These are phyloP conservation scores for Xylogone sp. DNA, from an alignment of 2,329 filamentous ascomycete genomes.

Conservation along the genomic window DNA sequence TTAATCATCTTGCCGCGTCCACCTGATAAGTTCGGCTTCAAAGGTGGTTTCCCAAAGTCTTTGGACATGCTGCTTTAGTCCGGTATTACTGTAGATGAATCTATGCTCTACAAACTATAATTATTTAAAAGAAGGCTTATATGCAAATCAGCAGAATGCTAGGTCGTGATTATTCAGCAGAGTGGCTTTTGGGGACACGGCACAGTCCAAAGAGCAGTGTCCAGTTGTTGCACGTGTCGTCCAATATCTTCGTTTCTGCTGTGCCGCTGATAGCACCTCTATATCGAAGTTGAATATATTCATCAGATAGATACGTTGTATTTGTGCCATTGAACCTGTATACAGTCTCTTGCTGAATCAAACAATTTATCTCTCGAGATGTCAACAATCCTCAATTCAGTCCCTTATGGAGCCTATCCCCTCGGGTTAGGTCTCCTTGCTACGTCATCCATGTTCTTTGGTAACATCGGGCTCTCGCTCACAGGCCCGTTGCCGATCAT, in stretches of 20 bases:
- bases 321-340: neutral
- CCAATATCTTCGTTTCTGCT: neutral
- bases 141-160: too few species aligned
- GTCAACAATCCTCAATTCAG: neutral
- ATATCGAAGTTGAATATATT: neutral
- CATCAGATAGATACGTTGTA: neutral
- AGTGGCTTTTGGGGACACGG: too few species aligned
- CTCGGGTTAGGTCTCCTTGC: neutral
- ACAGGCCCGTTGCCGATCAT: neutral
- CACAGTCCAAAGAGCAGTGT: neutral
- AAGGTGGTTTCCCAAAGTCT: too few species aligned
- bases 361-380: neutral
- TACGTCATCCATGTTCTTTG: neutral
- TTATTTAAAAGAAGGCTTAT: too few species aligned
- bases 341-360: neutral
- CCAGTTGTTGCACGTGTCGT: neutral
- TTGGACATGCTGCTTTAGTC: too few species aligned
- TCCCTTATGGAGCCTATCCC: neutral
- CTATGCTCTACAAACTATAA: too few species aligned
- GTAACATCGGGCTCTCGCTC: neutral
- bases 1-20: too few species aligned
- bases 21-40: too few species aligned
- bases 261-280: neutral
- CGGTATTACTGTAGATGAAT: too few species aligned
- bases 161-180: too few species aligned